Percentiles rank a stretch among this genome's conserved stretches.
phyloP scores from a whole-genome alignment of 345 rosid species.

The Euclidium syriacum region DNA sequence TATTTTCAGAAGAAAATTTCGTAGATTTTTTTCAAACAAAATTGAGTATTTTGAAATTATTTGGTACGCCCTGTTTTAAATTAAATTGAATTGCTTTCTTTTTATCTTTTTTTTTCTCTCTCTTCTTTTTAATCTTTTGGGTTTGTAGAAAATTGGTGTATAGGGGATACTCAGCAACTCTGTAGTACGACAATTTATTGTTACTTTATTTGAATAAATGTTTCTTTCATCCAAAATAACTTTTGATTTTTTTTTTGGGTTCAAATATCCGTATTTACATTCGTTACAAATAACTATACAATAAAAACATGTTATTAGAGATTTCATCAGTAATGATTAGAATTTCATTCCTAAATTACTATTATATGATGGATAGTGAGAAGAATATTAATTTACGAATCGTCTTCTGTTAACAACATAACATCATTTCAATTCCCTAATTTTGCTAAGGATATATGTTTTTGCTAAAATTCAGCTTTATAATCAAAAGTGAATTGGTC shows the following conservation, averaged over 20 bases:
- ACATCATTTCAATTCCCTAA: not conserved
- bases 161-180: slow-evolving; percentile 26
- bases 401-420: not conserved
- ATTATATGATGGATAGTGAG: not conserved
- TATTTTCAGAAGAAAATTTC: slow-evolving; percentile 13
- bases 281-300: not conserved
- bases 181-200: slow-evolving; percentile 22
- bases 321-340: not conserved
- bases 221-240: not conserved
- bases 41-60: slow-evolving; percentile 15
- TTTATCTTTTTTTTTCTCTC: not conserved
- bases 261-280: not conserved
- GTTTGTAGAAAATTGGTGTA: slow-evolving; percentile 33
- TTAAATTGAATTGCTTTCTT: not conserved
- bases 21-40: not conserved
- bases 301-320: not conserved
- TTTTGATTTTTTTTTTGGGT: not conserved
- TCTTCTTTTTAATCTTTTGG: not conserved
- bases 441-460: slow-evolving; percentile 10
- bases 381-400: not conserved
- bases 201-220: slow-evolving; percentile 7
- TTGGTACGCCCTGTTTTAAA: slow-evolving; percentile 2
- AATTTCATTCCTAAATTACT: too few species aligned
- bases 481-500: not conserved
- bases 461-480: not conserved